These are phyloP conservation scores for Fusarium nanum DNA, from an alignment of 2,329 filamentous ascomycete species.

Conservation along the genomic window DNA sequence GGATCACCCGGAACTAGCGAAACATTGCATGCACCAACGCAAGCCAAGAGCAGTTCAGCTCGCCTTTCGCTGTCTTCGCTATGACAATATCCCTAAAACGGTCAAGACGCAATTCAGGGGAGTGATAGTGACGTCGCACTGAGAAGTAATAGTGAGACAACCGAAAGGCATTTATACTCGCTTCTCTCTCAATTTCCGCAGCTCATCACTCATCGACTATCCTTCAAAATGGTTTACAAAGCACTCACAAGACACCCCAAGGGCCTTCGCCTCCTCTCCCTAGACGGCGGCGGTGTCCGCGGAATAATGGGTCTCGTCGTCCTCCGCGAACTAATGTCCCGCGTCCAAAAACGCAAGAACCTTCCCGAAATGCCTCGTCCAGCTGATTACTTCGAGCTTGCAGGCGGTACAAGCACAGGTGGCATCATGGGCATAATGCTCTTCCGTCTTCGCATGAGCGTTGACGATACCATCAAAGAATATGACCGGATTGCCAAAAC, in stretches of 20 bases:
- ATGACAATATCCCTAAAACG: neutral
- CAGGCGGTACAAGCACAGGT: constrained; percentile 32
- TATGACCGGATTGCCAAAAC: constrained; percentile 33
- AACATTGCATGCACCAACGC: neutral
- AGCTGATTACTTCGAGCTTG: constrained; percentile 35
- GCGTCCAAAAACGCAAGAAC: constrained; percentile 1
- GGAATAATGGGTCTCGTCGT: constrained; percentile 21
- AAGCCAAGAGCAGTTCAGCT: constrained; percentile 1
- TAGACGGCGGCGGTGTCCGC: constrained; percentile 13
- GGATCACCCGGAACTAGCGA: constrained; percentile 1
- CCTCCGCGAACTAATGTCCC: constrained; percentile 14
- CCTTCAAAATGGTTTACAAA: neutral
- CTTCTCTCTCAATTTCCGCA: too few relatives aligned
- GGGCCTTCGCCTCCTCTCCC: constrained; percentile 1
- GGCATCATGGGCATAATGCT: constrained; percentile 39
- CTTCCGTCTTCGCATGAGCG: constrained; percentile 37
- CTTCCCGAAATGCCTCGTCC: neutral
- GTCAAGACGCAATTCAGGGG: neutral
- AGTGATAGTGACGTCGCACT: neutral
- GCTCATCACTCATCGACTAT: neutral
- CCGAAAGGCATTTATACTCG: neutral
- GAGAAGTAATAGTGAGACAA: neutral
- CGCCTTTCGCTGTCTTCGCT: neutral
- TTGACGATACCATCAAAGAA: constrained; percentile 25
- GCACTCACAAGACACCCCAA: constrained; percentile 1